Evolutionary conservation across 2,329 filamentous ascomycete genomes (phyloP).

Genomic region (Teratosphaeria epicoccoides): DNA sequence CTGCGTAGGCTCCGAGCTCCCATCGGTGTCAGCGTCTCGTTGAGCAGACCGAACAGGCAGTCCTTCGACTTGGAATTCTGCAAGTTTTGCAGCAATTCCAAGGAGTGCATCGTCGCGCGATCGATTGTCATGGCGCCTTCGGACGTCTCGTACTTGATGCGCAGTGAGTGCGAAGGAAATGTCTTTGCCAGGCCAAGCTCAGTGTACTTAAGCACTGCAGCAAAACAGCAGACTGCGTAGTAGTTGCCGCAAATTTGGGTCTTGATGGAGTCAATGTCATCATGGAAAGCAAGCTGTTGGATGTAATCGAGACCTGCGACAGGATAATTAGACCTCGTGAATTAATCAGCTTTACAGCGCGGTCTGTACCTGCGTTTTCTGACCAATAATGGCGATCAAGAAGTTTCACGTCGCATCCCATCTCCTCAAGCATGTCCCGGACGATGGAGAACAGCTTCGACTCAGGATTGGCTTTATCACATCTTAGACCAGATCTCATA

Average conservation of each 20-base stretch:
- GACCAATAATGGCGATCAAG: conserved; percentile 77
- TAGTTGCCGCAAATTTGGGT: conserved; percentile 72
- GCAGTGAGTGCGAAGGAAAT: conserved; percentile 69
- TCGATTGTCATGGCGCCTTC: conserved; percentile 96
- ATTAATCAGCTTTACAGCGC: neutral
- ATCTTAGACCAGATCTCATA: neutral
- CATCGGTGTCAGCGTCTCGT: conserved; percentile 81
- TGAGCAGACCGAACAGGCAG: conserved; percentile 74
- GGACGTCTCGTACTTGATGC: conserved; percentile 76
- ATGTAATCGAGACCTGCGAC: conserved; percentile 60
- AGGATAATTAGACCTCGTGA: neutral
- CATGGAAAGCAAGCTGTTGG: conserved; percentile 63
- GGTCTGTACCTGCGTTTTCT: conserved; percentile 43
- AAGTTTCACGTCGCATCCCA: conserved; percentile 46
- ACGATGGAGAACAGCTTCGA: conserved; percentile 67
- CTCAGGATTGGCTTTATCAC: conserved; percentile 45
- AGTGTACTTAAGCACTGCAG: conserved; percentile 78
- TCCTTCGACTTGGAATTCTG: conserved; percentile 67
- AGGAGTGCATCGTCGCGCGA: conserved; percentile 69
- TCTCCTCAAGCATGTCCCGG: conserved; percentile 56
- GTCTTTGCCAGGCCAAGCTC: conserved; percentile 57
- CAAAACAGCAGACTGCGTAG: conserved; percentile 74
- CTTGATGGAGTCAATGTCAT: conserved; percentile 72
- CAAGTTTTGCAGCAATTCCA: conserved; percentile 85
- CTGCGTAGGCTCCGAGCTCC: conserved; percentile 71